phyloP scores from a whole-genome alignment of 495 filamentous ascomycete genomes.

The Acidomyces sp. region DNA sequence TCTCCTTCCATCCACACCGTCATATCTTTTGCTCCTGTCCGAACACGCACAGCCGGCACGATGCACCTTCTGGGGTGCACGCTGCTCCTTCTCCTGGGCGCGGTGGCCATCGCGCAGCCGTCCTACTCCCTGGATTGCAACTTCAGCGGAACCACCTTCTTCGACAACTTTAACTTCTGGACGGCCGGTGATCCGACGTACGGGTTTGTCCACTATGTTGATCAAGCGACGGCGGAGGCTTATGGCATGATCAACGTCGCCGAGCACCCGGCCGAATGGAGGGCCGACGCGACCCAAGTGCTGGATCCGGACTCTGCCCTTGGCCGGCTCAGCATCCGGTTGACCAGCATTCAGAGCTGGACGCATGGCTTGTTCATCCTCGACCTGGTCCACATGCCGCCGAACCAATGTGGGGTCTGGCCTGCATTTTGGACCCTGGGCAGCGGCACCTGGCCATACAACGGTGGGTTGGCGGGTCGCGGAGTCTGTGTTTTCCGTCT shows the following conservation, averaged over 20 bases:
- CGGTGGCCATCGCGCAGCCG: too few species aligned
- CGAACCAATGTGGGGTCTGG: constrained; percentile 25
- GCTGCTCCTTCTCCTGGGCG: too few species aligned
- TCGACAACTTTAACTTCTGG: constrained; percentile 26
- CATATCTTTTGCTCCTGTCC: too few species aligned
- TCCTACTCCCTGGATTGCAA: constrained; percentile 4
- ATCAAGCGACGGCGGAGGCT: constrained; percentile 16
- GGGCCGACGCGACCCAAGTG: constrained; percentile 23
- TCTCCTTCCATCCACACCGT: too few species aligned
- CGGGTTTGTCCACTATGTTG: constrained; percentile 26
- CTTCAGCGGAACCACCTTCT: constrained; percentile 16
- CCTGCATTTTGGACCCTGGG: constrained; percentile 35
- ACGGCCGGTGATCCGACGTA: constrained; percentile 23
- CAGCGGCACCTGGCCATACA: constrained; percentile 50
- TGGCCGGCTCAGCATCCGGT: constrained; percentile 26
- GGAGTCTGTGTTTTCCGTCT: neutral
- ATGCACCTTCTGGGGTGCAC: too few species aligned
- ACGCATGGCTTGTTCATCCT: constrained; percentile 28
- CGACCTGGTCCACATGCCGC: constrained; percentile 30
- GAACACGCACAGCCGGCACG: too few species aligned
- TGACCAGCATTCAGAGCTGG: constrained; percentile 23
- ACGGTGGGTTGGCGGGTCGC: constrained; percentile 55
- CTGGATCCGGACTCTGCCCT: constrained; percentile 17
- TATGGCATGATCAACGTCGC: constrained; percentile 20
- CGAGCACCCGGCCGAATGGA: constrained; percentile 16